Evolutionary conservation across 768 basidiomycete genomes (phyloP), one percentile per base, ranked within the genome.

Genomic region (Lactarius deliciosus): DNA sequence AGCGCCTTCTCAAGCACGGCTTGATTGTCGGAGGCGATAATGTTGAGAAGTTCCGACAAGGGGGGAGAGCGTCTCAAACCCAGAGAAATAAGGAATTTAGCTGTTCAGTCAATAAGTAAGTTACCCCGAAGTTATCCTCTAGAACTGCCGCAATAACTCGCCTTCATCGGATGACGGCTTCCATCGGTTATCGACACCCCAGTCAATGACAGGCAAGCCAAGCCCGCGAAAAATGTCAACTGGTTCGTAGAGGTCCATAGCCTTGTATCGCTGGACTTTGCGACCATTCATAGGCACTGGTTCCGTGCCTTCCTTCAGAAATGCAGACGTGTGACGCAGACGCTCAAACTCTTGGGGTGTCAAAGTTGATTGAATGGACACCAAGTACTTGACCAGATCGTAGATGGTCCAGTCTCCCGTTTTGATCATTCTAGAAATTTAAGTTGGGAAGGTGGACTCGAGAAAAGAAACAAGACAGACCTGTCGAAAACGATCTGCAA

Each of bases 391-490:
- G 61, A 89, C 84, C 18, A 99, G 81, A 68, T 97, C 92, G 13
- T 86, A 83, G 60, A 90, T 87, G 1, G 89, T 91, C 95, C 94
- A 96, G 69, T 92, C 89, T 34, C 94, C 93, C 56, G 91, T 92
- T 75, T 89, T 91, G 70, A 93, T 85, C 90, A 93, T 91, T 75
- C 92, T 93, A 68, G 5, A 59, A 32, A 56, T 32, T n/a, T 20
- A 6, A 40, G 38, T 25, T 38, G 25, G 43, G 2, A 13, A 22
- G 20, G 38, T 3, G 32, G 32, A 34, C 8, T 34, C 32, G 32
- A 34, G 32, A 34, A 34, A 34, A 28, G 32, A 34, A 34, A 34
- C 32, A 8, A 34, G 32, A 34, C 32, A 1, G 32, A 34, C 32
- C 32, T 34, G 9, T 34, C 32, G 9, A 34, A 34, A 34, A 34